A percentile compares a stretch with the other conserved stretches of the same genome.
Conservation (phyloP, 257 asterid species). For the Lycium barbarum region DNA sequence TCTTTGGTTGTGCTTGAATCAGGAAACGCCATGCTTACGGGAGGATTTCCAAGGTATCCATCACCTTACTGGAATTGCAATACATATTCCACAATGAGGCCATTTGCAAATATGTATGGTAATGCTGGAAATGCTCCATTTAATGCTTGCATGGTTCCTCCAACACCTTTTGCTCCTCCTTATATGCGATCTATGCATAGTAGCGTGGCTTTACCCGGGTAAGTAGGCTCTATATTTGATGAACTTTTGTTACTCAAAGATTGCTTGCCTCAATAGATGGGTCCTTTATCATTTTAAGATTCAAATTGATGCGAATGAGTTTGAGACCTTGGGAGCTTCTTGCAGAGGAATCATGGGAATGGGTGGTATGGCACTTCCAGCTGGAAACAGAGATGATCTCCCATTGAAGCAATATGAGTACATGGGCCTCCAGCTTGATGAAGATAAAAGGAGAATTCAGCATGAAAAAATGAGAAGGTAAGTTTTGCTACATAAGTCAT, state of each 20-base stretch:
- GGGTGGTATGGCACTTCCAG: slow-evolving; percentile 57
- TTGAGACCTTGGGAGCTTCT: slow-evolving; percentile 33
- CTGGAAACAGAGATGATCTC: slow-evolving; percentile 37
- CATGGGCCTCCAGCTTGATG: slow-evolving; percentile 51
- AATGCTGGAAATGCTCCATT: slow-evolving; percentile 71
- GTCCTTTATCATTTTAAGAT: slow-evolving; percentile 18
- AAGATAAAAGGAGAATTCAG: slow-evolving; percentile 53
- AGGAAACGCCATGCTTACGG: slow-evolving; percentile 65
- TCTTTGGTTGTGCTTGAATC: slow-evolving; percentile 8
- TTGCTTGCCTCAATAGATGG: not conserved
- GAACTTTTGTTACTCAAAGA: slow-evolving; percentile 10
- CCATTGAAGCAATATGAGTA: slow-evolving; percentile 39
- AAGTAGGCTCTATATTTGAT: slow-evolving; percentile 34
- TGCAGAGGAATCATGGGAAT: slow-evolving; percentile 61
- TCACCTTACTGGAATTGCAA: slow-evolving; percentile 72
- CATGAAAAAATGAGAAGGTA: slow-evolving; percentile 64
- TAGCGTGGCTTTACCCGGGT: slow-evolving; percentile 57
- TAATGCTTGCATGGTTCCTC: slow-evolving; percentile 62
- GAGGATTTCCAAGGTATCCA: slow-evolving; percentile 67
- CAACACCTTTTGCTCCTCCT: slow-evolving; percentile 56
- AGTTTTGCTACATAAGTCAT: slow-evolving; percentile 26
- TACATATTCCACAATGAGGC: slow-evolving; percentile 51
- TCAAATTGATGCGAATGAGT: slow-evolving; percentile 25
- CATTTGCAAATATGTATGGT: slow-evolving; percentile 49
- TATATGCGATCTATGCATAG: slow-evolving; percentile 51